These are phyloP conservation scores for Nakaseomyces kungkrabaensis DNA, from an alignment of 1,139 yeast genomes.

Conservation along the genomic window DNA sequence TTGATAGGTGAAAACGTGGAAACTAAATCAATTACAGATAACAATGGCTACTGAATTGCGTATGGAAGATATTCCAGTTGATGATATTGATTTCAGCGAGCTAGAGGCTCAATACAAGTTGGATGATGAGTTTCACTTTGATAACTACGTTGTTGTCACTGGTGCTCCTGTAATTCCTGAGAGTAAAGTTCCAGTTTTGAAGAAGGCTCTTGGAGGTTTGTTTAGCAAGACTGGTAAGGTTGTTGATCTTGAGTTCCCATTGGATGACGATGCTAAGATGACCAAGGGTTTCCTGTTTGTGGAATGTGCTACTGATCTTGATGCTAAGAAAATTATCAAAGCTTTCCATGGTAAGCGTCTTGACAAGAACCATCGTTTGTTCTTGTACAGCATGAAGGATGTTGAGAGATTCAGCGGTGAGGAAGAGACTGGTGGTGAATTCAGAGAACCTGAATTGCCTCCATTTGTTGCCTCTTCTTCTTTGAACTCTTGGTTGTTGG, in stretches of 20 bases:
- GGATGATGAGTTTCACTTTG: constrained; percentile 52
- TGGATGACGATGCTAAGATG: constrained; percentile 55
- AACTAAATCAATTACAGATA: too few species aligned
- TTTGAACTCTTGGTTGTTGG: constrained; percentile 85
- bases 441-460: constrained; percentile 60
- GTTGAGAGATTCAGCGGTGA: constrained; percentile 51
- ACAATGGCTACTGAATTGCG: constrained; percentile 19
- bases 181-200: constrained; percentile 71
- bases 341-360: constrained; percentile 80
- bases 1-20: too few species aligned
- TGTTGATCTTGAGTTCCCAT: constrained; percentile 59
- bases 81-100: constrained; percentile 79
- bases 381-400: constrained; percentile 74
- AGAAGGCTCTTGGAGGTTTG: constrained; percentile 76
- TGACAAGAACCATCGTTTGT: constrained; percentile 85
- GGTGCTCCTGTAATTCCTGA: constrained; percentile 96
- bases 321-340: constrained; percentile 73
- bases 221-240: constrained; percentile 55
- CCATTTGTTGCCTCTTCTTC: constrained; percentile 70
- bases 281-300: constrained; percentile 85
- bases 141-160: constrained; percentile 76
- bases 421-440: constrained; percentile 54
- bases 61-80: constrained; percentile 39
- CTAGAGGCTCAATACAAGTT: constrained; percentile 69
- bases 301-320: constrained; percentile 59